Conservation (phyloP, 2,329 filamentous ascomycete genomes). For the Trichoderma guizhouense region DNA sequence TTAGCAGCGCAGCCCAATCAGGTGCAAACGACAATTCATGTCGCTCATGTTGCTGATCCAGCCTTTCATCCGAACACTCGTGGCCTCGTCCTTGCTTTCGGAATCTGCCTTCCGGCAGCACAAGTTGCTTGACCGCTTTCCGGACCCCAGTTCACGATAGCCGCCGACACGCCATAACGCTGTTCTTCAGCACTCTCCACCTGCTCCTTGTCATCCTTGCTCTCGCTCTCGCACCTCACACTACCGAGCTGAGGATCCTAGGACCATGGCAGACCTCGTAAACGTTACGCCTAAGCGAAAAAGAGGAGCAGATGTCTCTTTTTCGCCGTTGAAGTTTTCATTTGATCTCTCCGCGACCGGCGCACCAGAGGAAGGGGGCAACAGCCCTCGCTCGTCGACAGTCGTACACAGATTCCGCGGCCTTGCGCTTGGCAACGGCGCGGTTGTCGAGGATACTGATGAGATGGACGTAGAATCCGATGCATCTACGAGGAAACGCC, state of each 20-base stretch:
- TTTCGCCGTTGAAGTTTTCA: conserved; percentile 42
- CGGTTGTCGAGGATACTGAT: conserved; percentile 33
- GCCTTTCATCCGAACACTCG: not conserved
- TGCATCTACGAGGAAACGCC: conserved; percentile 37
- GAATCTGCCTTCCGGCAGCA: not conserved
- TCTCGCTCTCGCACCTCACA: not conserved
- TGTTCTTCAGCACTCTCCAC: not conserved
- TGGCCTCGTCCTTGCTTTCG: not conserved
- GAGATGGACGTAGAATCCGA: conserved; percentile 31
- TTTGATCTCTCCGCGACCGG: conserved; percentile 39
- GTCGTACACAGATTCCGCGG: conserved; percentile 53
- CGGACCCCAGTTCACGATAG: not conserved
- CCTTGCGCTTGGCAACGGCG: conserved; percentile 46
- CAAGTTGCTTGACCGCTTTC: conserved; percentile 11
- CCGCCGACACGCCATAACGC: not conserved
- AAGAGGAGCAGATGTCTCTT: conserved; percentile 36
- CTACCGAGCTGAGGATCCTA: not conserved
- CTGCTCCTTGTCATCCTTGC: not conserved
- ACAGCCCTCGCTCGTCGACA: conserved; percentile 47
- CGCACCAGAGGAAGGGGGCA: conserved; percentile 44
- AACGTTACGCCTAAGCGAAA: conserved; percentile 46
- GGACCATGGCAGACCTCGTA: conserved; percentile 20
- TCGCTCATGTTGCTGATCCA: not conserved
- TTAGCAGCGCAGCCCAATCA: not conserved
- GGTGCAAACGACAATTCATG: not conserved